Base-by-base conservation (phyloP, 495 filamentous ascomycete genomes). In the Melanomma pulvis-pyrius region DNA sequence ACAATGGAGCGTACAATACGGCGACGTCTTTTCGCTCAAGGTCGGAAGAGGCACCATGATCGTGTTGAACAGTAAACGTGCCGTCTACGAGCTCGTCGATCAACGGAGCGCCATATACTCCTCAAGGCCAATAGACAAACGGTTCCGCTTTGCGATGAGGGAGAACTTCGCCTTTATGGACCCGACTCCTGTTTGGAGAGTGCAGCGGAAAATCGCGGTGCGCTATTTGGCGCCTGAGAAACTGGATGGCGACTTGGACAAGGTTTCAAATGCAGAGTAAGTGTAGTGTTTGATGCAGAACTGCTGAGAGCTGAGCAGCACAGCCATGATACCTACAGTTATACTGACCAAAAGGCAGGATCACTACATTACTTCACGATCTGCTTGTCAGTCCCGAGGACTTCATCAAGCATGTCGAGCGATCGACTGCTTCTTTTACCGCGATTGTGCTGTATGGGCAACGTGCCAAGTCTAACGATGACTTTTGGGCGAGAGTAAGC, bases 31-130 rank as follows among this genome's bases (percentile, higher is more conserved):
- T 56, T 68, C 65, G 28, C 69, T 73, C 26, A 78, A 75, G 46
- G 41, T 71, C 21, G 69, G 69, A 3, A 48, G 28, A 21, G 55
- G 53, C 54, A 71, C 61, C 19, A 70, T 65, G 13, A 71, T 73
- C 12, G 69, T 73, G 25, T 30, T 78, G 19, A 74, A 74, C n/a
- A 60, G 67, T 50, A 59, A 69, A 17, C 59, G 68, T 29, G 50
- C 69, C 2, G 69, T 75, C 2, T 70, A 74, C 47, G 72, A 79
- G 19, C 47, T 79, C 0, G 41, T 79, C 2, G 65, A 69, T 52
- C 63, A 69, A 54, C 54, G 51, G 36, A 56, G 49, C 29, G 53
- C 65, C 0, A 46, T 69, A 24, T 63, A 63, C 26, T 67, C 64
- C 12, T 34, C 24, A 28, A 51, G 63, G 55, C 22, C 41, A 41